phyloP scores from a whole-genome alignment of 2,329 filamentous ascomycete genomes.

The Chaetomium olivaceum region DNA sequence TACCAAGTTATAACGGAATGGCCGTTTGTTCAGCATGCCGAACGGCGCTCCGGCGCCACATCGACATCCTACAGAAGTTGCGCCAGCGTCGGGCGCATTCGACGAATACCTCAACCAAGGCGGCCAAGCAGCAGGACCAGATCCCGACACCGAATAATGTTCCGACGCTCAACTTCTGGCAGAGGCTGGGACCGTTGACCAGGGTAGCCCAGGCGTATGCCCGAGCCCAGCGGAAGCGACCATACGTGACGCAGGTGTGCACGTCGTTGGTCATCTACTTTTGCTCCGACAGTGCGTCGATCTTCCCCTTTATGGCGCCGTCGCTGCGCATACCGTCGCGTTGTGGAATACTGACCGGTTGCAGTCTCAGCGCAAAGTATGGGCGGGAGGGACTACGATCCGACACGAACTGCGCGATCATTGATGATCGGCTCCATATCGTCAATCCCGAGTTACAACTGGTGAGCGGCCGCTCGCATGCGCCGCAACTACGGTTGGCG shows the following conservation, averaged over 20 bases:
- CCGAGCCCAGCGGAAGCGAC: slow-evolving; percentile 67
- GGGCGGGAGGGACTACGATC: slow-evolving; percentile 63
- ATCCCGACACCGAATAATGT: slow-evolving; percentile 48
- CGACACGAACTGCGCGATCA: slow-evolving; percentile 67
- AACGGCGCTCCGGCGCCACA: slow-evolving; percentile 35
- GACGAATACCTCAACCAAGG: slow-evolving; percentile 21
- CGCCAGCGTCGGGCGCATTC: slow-evolving; percentile 36
- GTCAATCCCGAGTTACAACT: slow-evolving; percentile 78
- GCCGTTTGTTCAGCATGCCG: slow-evolving; percentile 32
- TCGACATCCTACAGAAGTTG: slow-evolving; percentile 30
- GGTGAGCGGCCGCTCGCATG: slow-evolving; percentile 55
- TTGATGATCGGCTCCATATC: slow-evolving; percentile 71
- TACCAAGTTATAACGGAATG: slow-evolving; percentile 22
- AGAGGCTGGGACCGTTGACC: slow-evolving; percentile 59
- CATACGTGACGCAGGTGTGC: slow-evolving; percentile 76
- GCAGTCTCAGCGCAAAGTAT: slow-evolving; percentile 71
- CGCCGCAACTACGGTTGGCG: not conserved
- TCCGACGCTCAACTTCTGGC: slow-evolving; percentile 52
- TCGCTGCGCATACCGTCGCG: not conserved
- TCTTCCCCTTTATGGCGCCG: not conserved
- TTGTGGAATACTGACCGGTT: not conserved
- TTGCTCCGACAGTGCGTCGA: slow-evolving; percentile 59
- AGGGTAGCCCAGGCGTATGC: slow-evolving; percentile 61
- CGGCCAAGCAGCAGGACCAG: slow-evolving; percentile 36
- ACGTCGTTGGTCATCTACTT: slow-evolving; percentile 78